Evolutionary conservation across 2,329 filamentous ascomycete genomes (phyloP).

Genomic region (Akanthomyces uredinophilus): DNA sequence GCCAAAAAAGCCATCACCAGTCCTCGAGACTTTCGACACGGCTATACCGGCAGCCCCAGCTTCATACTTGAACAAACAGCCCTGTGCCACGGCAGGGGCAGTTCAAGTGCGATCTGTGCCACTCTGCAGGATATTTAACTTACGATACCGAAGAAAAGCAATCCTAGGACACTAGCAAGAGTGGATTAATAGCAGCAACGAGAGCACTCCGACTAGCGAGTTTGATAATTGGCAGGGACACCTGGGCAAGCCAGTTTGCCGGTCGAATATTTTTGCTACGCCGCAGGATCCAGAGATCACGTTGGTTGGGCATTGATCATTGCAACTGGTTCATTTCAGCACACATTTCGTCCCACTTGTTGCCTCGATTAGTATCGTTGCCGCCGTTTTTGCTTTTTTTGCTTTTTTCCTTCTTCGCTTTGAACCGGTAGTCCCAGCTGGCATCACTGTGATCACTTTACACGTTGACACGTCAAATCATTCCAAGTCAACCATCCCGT

Average conservation of each 20-base stretch:
- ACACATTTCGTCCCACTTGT: conserved; percentile 6
- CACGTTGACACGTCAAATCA: not conserved
- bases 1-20: not conserved
- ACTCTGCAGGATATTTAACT: not conserved
- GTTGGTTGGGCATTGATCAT: not conserved
- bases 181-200: not conserved
- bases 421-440: not conserved
- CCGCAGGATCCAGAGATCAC: not conserved
- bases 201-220: not conserved
- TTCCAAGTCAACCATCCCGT: not conserved
- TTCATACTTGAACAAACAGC: not conserved
- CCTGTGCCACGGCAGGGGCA: not conserved
- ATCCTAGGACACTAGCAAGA: not conserved
- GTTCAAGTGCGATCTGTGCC: conserved; percentile 7
- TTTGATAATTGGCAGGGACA: not conserved
- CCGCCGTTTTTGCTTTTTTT: not conserved
- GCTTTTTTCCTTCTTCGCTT: not conserved
- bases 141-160: not conserved
- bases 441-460: not conserved
- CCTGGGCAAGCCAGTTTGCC: not conserved
- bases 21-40: not conserved
- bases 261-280: not conserved
- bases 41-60: conserved; percentile 4
- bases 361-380: not conserved
- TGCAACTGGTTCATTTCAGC: not conserved